Base-by-base conservation (phyloP, 352 stramenopile genomes). In the Phytopythium cucurbitacearum region DNA sequence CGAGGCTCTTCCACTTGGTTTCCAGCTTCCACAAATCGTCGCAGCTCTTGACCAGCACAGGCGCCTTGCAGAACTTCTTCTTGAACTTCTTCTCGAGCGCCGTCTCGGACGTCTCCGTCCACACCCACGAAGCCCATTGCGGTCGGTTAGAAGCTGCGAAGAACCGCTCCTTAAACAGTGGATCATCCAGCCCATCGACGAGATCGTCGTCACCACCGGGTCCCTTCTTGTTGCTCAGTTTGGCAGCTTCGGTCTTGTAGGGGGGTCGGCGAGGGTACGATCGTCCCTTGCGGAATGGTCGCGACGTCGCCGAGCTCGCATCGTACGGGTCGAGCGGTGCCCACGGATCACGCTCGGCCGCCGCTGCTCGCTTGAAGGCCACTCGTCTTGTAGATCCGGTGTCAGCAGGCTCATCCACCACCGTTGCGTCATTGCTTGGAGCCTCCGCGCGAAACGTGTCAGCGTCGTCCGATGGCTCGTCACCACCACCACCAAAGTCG, bases 121-220 rank as follows among this genome's bases (percentile, higher is more conserved):
- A 89, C 21, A 91, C 71, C 80, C 77, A 91, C 44, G 80, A 86
- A 11, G 77, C 64, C 80, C 80, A 91, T 41, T 88, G 77, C 36
- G 73, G 64, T 8, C 66, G 59, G 12, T 72, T 68, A 1, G 67
- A 67, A n/a, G 60, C 60, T 28, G 71, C 65, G 46, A 91, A 69
- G 53, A 88, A 91, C 7, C 75, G 69, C 11, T 85, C 69, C 35
- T 82, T 77, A 51, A 91, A 91, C 3, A 60, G 60, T 15, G 73
- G 77, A 28, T 91, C 80, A 2, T 84, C 76, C 12, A 91, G 48
- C 0, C 77, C 80, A 16, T 82, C 73, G 12, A 73, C 48, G 4
- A 62, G 60, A n/a, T 76, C 67, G 1, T 83, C 65, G 34, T 63
- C 33, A 0, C 59, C 67, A 4, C 69, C 62, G 9, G 45, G 51